Base-by-base conservation (phyloP, 2,329 filamentous ascomycete species). In the Aspergillus fumigatus region DNA sequence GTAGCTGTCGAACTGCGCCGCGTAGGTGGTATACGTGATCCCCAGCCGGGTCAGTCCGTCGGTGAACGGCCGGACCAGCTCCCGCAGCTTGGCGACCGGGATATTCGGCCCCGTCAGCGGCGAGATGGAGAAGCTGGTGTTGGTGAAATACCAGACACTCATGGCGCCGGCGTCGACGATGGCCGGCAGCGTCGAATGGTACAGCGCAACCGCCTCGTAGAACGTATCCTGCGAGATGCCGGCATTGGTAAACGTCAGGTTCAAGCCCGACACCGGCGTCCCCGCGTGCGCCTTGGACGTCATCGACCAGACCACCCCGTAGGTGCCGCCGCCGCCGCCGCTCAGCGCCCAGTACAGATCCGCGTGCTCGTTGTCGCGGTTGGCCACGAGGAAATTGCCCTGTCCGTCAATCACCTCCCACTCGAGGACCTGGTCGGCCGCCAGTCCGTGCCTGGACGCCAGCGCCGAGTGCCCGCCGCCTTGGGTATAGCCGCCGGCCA, bases 331-430 rank as follows among this genome's bases (percentile, higher is more conserved):
- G 1, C 84, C 84, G 0, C 85, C 84, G 3, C 84, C 84, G 45
- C 76, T 75, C 1, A 87, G 69, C 1, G 84, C 85, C 84, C 84
- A 88, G 72, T 83, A 87, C 0, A 88, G 71, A 55, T 87, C 84
- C 0, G 71, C 52, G 61, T 87, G 82, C 26, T 59, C 19, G 40
- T 79, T 58, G 0, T 63, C 65, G 0, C 73, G 75, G 3, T 75
- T 79, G 0, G 82, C 83, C 2, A 69, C 78, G 1, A 85, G 59
- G n/a, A 79, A 63, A 17, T 75, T 56, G 2, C 84, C 83, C 17
- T 67, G 65, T 0, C 77, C 80, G 7, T 79, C 82, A n/a, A 88
- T 75, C 1, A 85, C 81, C 57, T 84, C 77, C 53, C 75, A 82
- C 59, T 80, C 76, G 2, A 88, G 73, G 0, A 80, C 77, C 51